These are phyloP conservation scores for Amoebophrya sp. DNA, from an alignment of 169 alveolate species.

Conservation along the genomic window DNA sequence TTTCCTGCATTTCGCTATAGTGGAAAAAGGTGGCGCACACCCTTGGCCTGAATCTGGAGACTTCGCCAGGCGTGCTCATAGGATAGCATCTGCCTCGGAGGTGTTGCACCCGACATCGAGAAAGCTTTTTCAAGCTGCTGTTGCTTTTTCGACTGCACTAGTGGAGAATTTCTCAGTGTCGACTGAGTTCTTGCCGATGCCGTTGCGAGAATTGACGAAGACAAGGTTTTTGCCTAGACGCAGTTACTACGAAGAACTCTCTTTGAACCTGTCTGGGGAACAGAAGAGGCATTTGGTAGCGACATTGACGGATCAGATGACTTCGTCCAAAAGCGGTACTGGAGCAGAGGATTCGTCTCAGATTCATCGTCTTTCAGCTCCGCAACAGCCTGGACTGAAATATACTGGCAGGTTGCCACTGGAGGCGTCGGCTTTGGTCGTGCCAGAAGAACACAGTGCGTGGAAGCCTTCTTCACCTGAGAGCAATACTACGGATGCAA, in stretches of 20 bases:
- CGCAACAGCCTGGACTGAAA: not conserved
- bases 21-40: too few species aligned
- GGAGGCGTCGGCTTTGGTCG: not conserved
- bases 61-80: too few species aligned
- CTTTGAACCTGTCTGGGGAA: not conserved
- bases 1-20: too few species aligned
- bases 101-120: not conserved
- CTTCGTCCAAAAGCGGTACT: not conserved
- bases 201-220: conserved; percentile 18
- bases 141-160: not conserved
- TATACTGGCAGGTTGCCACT: not conserved
- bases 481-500: too few species aligned
- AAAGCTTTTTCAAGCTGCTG: not conserved
- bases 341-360: too few species aligned
- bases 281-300: not conserved
- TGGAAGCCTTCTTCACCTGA: too few species aligned
- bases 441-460: not conserved
- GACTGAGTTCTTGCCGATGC: not conserved
- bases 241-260: not conserved
- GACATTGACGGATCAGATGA: not conserved
- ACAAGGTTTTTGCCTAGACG: not conserved
- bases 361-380: not conserved
- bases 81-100: too few species aligned
- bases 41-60: too few species aligned
- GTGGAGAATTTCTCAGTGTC: not conserved